Conservation (phyloP, 2,329 filamentous ascomycete genomes). For the Aspergillus sp. region DNA sequence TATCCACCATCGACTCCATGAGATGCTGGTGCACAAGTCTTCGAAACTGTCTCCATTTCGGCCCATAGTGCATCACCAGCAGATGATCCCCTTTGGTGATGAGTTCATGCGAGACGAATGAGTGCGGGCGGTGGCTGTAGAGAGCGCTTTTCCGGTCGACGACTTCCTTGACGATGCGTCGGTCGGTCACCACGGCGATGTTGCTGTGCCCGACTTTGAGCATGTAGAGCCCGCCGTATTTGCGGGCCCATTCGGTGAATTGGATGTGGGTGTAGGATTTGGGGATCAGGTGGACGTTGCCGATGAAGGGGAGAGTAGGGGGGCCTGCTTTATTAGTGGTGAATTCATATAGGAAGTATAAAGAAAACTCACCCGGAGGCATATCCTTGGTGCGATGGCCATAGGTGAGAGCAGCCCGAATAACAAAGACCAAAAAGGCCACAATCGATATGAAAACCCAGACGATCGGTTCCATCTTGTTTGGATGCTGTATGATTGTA, state of each 20-base stretch:
- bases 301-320: neutral
- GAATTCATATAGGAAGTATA: too few relatives aligned
- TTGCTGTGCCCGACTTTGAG: neutral
- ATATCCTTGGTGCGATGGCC: too few relatives aligned
- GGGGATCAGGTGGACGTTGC: neutral
- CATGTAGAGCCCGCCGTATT: neutral
- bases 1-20: neutral
- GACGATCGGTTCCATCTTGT: too few relatives aligned
- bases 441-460: too few relatives aligned
- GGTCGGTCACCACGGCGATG: neutral
- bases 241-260: neutral
- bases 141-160: neutral
- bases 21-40: neutral
- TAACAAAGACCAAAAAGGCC: too few relatives aligned
- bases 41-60: slow-evolving; percentile 8
- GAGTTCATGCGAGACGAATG: slow-evolving; percentile 6
- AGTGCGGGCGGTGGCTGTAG: neutral
- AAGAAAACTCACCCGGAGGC: too few relatives aligned
- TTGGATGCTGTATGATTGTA: too few relatives aligned
- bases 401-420: too few relatives aligned
- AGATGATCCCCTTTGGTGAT: slow-evolving; percentile 11
- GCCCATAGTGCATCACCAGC: slow-evolving; percentile 11
- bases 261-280: neutral
- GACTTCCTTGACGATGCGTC: neutral
- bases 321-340: neutral